These are phyloP conservation scores for Aspergillus brunneoviolaceus DNA, from an alignment of 2,329 filamentous ascomycete genomes.

Conservation along the genomic window DNA sequence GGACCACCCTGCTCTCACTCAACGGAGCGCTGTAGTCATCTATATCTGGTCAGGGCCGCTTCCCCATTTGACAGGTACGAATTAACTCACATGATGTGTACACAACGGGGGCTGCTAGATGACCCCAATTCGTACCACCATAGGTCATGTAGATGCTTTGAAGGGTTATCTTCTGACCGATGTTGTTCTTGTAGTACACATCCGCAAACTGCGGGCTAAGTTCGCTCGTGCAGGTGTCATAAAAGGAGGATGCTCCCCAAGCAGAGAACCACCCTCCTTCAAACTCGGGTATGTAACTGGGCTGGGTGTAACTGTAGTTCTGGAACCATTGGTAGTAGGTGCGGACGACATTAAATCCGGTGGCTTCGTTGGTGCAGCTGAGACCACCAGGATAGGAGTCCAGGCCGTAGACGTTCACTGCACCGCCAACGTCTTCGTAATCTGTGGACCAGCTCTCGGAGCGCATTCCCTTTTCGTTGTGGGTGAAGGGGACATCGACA, in stretches of 20 bases:
- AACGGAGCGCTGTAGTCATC: constrained; percentile 52
- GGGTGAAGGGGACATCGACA: constrained; percentile 50
- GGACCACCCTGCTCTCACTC: constrained; percentile 55
- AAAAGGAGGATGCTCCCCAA: constrained; percentile 52
- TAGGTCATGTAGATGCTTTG: constrained; percentile 55
- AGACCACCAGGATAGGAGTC: constrained; percentile 41
- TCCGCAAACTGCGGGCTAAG: constrained; percentile 52
- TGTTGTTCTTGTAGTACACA: constrained; percentile 58
- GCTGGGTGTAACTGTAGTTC: constrained; percentile 56
- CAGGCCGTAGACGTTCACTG: constrained; percentile 46
- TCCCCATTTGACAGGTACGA: neutral
- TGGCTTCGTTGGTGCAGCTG: constrained; percentile 51
- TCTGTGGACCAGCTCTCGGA: constrained; percentile 54
- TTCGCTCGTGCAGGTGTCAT: constrained; percentile 51
- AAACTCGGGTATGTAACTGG: constrained; percentile 55
- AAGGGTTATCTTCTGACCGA: constrained; percentile 52
- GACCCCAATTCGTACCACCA: constrained; percentile 59
- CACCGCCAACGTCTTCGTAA: constrained; percentile 57
- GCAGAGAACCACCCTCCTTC: constrained; percentile 56
- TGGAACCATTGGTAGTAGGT: constrained; percentile 60
- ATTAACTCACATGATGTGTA: constrained; percentile 39
- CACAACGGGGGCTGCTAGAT: constrained; percentile 51
- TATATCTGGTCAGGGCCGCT: neutral
- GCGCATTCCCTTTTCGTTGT: constrained; percentile 55
- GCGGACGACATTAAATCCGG: constrained; percentile 52